These are phyloP conservation scores for Xylariaceae sp. DNA, from an alignment of 2,329 filamentous ascomycete genomes.

Conservation along the genomic window DNA sequence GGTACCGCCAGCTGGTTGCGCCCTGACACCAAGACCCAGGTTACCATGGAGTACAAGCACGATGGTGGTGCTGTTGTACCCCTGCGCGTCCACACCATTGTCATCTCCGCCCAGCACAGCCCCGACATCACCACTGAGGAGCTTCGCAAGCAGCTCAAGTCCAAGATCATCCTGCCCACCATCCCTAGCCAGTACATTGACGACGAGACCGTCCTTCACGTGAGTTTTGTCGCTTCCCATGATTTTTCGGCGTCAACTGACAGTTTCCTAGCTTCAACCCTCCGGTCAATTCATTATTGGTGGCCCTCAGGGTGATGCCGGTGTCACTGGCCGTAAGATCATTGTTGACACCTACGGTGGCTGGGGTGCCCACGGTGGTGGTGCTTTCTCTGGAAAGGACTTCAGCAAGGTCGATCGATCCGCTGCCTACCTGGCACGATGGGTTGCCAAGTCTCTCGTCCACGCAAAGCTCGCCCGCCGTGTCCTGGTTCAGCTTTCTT, in stretches of 20 bases:
- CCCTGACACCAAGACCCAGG: conserved; percentile 99
- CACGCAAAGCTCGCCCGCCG: conserved; percentile 85
- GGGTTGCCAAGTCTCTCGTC: conserved; percentile 98
- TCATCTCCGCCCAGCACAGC: conserved; percentile 93
- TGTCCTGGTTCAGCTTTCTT: conserved; percentile 94
- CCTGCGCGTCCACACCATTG: conserved; percentile 90
- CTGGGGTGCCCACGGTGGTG: conserved; percentile 99
- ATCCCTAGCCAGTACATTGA: conserved; percentile 92
- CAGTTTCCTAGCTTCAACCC: conserved; percentile 67
- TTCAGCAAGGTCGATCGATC: conserved; percentile 99
- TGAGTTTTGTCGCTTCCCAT: conserved; percentile 43
- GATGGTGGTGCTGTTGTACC: conserved; percentile 92
- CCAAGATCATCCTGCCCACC: conserved; percentile 95
- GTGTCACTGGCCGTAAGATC: conserved; percentile 99
- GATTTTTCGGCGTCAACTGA: conserved; percentile 3
- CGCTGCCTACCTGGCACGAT: conserved; percentile 93
- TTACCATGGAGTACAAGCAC: conserved; percentile 98
- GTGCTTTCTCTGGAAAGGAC: conserved; percentile 99
- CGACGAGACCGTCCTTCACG: conserved; percentile 92
- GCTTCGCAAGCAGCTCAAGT: conserved; percentile 89
- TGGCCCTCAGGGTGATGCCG: conserved; percentile 97
- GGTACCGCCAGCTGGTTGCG: conserved; percentile 90
- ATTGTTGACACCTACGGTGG: conserved; percentile 99
- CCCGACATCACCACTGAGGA: conserved; percentile 85
- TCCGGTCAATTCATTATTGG: conserved; percentile 99